Percentiles rank a stretch among this genome's conserved stretches.
phyloP scores from a whole-genome alignment of 345 rosid genomes.

The Moricandia arvensis region DNA sequence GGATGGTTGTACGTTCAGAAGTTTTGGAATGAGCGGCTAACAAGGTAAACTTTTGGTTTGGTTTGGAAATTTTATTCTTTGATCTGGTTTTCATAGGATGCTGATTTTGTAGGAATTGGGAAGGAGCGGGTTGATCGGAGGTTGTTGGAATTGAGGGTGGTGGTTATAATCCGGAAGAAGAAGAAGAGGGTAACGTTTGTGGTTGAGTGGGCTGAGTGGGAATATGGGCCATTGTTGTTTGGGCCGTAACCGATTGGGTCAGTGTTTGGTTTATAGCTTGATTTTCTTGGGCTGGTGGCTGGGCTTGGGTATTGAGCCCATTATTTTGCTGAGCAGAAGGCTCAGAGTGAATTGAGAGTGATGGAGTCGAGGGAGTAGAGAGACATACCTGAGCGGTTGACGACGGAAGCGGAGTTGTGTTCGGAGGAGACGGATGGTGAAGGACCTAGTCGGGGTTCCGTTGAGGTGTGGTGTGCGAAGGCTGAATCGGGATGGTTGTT shows the following conservation, averaged over 20 bases:
- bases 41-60: not conserved
- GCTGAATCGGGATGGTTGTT: too few relatives aligned
- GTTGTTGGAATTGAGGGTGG: too few relatives aligned
- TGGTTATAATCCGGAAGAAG: too few relatives aligned
- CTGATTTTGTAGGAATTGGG: too few relatives aligned
- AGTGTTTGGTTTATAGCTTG: not conserved
- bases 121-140: too few relatives aligned
- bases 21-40: not conserved
- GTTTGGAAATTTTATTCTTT: not conserved
- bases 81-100: not conserved
- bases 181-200: too few relatives aligned
- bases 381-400: not conserved
- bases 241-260: not conserved
- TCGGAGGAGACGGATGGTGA: not conserved
- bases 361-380: not conserved
- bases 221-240: not conserved
- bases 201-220: too few relatives aligned
- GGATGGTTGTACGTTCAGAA: not conserved
- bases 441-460: too few relatives aligned
- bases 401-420: not conserved
- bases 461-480: too few relatives aligned
- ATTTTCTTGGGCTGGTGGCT: not conserved
- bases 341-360: not conserved
- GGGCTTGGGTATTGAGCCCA: not conserved
- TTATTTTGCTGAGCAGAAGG: not conserved